These are phyloP conservation scores for Globomyces sp. DNA, from an alignment of 371 early-diverging fungal species.

Conservation along the genomic window DNA sequence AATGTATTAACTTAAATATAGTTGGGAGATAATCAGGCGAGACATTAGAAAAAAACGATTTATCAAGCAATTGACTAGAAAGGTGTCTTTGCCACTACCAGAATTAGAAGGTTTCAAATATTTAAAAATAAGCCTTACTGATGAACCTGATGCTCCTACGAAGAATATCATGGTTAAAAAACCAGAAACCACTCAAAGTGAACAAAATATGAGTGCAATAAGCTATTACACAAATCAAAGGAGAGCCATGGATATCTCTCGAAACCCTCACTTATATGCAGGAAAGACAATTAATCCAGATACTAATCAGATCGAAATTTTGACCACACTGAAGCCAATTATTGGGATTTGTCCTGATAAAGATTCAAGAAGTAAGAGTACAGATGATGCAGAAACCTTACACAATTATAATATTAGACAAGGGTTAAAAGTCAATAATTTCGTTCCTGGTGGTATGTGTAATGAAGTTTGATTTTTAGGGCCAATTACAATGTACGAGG, in stretches of 20 bases:
- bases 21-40: too few species aligned
- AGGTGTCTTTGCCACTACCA: too few species aligned
- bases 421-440: conserved; percentile 6
- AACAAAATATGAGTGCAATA: not conserved
- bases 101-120: too few species aligned
- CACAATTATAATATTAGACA: conserved; percentile 1
- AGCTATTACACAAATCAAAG: conserved; percentile 8
- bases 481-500: conserved; percentile 23
- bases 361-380: not conserved
- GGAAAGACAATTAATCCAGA: not conserved
- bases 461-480: too few species aligned
- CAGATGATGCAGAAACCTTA: not conserved
- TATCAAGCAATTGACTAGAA: too few species aligned
- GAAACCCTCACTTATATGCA: conserved; percentile 10
- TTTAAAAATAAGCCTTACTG: not conserved
- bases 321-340: not conserved
- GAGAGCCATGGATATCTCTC: conserved; percentile 8
- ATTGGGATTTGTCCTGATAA: conserved; percentile 8
- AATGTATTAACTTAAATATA: too few species aligned
- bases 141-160: not conserved
- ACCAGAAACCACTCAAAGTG: not conserved
- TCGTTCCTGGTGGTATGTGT: too few species aligned
- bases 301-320: not conserved
- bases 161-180: not conserved
- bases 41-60: too few species aligned